Evolutionary conservation across 2,329 filamentous ascomycete species (phyloP).

Genomic region (Fusarium longipes): DNA sequence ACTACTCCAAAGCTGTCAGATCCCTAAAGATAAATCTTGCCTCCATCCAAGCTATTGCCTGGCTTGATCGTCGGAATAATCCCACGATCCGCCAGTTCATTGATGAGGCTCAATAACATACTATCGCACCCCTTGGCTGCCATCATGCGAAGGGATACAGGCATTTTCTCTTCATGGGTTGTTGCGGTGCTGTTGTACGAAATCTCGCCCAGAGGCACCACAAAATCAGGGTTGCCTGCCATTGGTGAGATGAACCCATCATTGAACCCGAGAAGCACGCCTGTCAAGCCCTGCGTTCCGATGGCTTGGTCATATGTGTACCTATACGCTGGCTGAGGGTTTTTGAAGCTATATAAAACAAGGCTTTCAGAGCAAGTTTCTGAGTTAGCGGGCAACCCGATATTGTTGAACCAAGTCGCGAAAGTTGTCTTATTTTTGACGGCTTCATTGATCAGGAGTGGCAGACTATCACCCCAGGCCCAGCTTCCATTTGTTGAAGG

Average conservation of each 20-base stretch:
- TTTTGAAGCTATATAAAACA: background rate
- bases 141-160: background rate
- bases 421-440: background rate
- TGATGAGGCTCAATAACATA: background rate
- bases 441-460: background rate
- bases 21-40: background rate
- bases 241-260: background rate
- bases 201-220: background rate
- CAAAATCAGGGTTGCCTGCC: background rate
- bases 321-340: background rate
- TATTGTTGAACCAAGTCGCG: background rate
- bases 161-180: background rate
- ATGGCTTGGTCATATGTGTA: background rate
- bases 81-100: background rate
- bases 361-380: conserved; percentile 1
- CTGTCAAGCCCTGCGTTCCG: background rate
- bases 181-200: background rate
- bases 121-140: background rate
- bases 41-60: background rate
- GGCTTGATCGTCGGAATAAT: background rate
- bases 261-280: background rate
- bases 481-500: background rate
- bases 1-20: too few relatives aligned
- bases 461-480: background rate
- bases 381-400: background rate